Evolutionary conservation across 495 filamentous ascomycete genomes (phyloP).

Genomic region (Hypoxylon rickii): DNA sequence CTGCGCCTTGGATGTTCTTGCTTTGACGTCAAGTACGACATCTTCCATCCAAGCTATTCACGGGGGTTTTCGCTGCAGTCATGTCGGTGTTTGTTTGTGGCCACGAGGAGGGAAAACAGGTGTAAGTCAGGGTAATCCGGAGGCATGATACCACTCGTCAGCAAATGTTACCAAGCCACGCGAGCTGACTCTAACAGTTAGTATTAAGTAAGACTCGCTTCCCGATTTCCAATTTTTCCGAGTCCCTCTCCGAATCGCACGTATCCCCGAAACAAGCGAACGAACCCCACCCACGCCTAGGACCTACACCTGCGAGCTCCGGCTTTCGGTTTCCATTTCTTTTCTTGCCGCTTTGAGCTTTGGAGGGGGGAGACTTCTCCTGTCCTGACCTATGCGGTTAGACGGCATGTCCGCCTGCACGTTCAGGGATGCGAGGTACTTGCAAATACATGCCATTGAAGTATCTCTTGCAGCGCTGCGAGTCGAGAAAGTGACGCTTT

Average conservation of each 20-base stretch:
- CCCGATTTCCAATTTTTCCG: constrained; percentile 21
- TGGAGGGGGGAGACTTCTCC: constrained; percentile 1
- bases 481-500: constrained; percentile 14
- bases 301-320: constrained; percentile 8
- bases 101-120: not conserved
- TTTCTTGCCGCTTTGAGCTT: constrained; percentile 8
- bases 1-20: constrained; percentile 1
- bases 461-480: constrained; percentile 12
- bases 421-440: constrained; percentile 29
- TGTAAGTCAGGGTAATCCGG: not conserved
- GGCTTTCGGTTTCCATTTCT: constrained; percentile 26
- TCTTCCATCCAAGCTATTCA: not conserved
- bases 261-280: constrained; percentile 22
- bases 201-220: constrained; percentile 16
- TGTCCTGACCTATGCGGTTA: constrained; percentile 25
- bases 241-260: constrained; percentile 19
- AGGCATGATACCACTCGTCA: not conserved
- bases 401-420: constrained; percentile 31
- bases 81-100: constrained; percentile 5
- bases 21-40: constrained; percentile 15
- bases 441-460: constrained; percentile 27
- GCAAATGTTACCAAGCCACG: constrained; percentile 13
- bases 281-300: constrained; percentile 20
- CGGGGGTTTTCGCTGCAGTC: not conserved
- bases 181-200: constrained; percentile 16